Evolutionary conservation across 2,329 filamentous ascomycete genomes (phyloP).

Genomic region (Cladosporium colombiae): DNA sequence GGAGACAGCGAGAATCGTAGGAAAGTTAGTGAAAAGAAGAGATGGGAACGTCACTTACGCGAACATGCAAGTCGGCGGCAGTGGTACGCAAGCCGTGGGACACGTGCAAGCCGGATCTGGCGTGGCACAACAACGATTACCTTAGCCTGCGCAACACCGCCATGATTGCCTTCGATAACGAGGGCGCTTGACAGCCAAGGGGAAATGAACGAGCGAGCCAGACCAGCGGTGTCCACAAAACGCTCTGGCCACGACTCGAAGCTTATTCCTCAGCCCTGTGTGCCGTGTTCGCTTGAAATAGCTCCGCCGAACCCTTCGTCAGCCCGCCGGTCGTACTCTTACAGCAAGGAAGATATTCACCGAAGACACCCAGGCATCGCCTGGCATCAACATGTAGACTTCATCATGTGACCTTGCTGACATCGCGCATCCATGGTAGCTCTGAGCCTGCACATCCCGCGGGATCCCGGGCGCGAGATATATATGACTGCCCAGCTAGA

Average conservation of each 20-base stretch:
- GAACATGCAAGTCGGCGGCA: background rate
- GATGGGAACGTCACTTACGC: background rate
- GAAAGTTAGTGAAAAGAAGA: background rate
- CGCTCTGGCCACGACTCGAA: background rate
- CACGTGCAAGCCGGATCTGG: background rate
- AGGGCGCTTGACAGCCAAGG: background rate
- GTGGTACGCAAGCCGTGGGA: background rate
- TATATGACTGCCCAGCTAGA: background rate
- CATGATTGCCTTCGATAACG: background rate
- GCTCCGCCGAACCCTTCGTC: background rate
- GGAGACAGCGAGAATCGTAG: background rate
- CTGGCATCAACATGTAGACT: background rate
- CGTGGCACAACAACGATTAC: background rate
- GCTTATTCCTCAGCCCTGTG: background rate
- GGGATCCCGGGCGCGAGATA: background rate
- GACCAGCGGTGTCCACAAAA: background rate
- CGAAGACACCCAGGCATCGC: background rate
- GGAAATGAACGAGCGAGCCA: background rate
- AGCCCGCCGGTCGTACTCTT: background rate
- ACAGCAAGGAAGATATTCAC: background rate
- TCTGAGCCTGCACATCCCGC: background rate
- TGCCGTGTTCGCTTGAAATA: background rate
- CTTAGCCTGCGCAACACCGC: background rate
- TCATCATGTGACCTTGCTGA: background rate
- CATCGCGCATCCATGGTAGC: background rate